Percentiles rank a stretch among this genome's conserved stretches.
Conservation (phyloP, 2,329 filamentous ascomycete genomes). For the Botryotinia convoluta region DNA sequence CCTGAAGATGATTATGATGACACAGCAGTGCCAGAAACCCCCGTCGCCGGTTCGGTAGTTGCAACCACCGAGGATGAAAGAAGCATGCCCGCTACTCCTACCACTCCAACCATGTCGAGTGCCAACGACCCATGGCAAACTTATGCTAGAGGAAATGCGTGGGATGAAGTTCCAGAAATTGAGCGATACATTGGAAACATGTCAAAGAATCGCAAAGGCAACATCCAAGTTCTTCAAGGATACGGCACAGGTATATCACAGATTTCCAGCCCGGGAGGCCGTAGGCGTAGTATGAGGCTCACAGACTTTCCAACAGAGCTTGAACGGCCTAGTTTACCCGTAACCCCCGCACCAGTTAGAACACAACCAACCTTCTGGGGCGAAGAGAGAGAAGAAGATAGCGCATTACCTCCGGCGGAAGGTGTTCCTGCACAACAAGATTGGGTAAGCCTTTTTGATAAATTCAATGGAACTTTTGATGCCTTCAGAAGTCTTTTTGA, state of each 20-base stretch:
- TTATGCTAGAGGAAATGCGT: slow-evolving; percentile 79
- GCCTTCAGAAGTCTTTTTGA: slow-evolving; percentile 16
- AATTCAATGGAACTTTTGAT: slow-evolving; percentile 15
- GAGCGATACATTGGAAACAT: slow-evolving; percentile 79
- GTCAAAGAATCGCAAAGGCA: slow-evolving; percentile 57
- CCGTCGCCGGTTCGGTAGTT: slow-evolving; percentile 40
- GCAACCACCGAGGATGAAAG: slow-evolving; percentile 42
- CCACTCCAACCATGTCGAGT: slow-evolving; percentile 48
- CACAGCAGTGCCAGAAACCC: slow-evolving; percentile 28
- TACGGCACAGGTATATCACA: slow-evolving; percentile 36
- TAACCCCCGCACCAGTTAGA: slow-evolving; percentile 80
- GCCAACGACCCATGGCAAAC: slow-evolving; percentile 65
- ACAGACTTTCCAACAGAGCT: slow-evolving; percentile 83
- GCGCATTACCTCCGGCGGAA: slow-evolving; percentile 68
- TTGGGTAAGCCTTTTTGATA: slow-evolving; percentile 77
- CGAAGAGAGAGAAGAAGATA: slow-evolving; percentile 47
- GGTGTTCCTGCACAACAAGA: slow-evolving; percentile 85
- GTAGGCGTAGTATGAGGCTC: slow-evolving; percentile 58
- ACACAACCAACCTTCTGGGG: slow-evolving; percentile 65
- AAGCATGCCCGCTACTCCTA: slow-evolving; percentile 45
- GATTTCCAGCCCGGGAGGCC: slow-evolving; percentile 32
- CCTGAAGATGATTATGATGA: slow-evolving; percentile 48
- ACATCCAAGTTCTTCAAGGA: slow-evolving; percentile 39
- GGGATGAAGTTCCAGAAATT: slow-evolving; percentile 90
- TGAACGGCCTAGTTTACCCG: slow-evolving; percentile 84